Conservation (phyloP, 306 rosid species). For the Calophaca sinica region DNA sequence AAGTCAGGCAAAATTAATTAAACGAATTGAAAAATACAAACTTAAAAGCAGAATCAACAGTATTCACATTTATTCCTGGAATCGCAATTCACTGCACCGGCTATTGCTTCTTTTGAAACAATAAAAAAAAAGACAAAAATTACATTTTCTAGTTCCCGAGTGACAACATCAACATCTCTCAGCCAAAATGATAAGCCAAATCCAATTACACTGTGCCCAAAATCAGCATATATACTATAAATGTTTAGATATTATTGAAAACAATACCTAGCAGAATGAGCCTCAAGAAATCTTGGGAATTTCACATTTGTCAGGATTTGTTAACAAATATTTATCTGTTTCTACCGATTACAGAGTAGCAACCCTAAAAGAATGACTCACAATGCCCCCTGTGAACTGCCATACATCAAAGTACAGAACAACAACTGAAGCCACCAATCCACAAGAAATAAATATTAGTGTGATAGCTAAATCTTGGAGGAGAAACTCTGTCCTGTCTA, state of each 20-base stretch:
- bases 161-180: conserved; percentile 20
- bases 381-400: background rate
- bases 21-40: conserved; percentile 23
- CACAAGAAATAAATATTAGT: background rate
- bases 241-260: conserved; percentile 10
- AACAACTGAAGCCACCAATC: background rate
- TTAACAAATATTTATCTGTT: conserved; percentile 13
- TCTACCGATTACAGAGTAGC: background rate
- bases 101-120: conserved; percentile 29
- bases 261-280: conserved; percentile 16
- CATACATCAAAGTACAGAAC: conserved; percentile 18
- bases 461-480: conserved; percentile 1
- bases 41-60: background rate
- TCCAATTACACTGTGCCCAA: background rate
- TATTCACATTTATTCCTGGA: conserved; percentile 31
- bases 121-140: conserved; percentile 10
- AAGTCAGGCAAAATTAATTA: conserved; percentile 33
- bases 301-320: conserved; percentile 20
- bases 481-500: conserved; percentile 15
- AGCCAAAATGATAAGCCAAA: background rate
- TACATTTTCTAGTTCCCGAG: conserved; percentile 26
- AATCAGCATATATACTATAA: conserved; percentile 24
- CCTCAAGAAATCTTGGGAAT: background rate
- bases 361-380: conserved; percentile 22
- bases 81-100: conserved; percentile 13